Evolutionary conservation across 78 protist genomes (phyloP).

Genomic region (Dictyostelium purpureum): DNA sequence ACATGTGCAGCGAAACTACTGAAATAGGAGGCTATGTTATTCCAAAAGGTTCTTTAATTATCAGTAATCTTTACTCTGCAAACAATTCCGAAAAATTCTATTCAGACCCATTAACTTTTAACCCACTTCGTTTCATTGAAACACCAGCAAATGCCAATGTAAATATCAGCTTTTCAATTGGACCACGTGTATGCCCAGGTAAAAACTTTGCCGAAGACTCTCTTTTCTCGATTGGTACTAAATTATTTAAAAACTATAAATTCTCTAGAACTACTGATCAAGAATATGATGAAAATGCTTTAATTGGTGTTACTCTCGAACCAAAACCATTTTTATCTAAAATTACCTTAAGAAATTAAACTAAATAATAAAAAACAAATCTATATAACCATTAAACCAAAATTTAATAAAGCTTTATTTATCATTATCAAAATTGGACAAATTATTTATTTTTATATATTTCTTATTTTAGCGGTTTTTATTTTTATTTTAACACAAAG

Average conservation of each 20-base stretch:
- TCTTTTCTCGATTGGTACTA: slow-evolving; percentile 10
- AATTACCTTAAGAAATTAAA: neutral
- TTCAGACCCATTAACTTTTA: slow-evolving; percentile 14
- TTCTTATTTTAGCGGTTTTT: neutral
- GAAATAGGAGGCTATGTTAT: slow-evolving; percentile 30
- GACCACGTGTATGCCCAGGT: slow-evolving; percentile 48
- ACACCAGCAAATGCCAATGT: neutral
- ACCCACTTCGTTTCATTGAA: slow-evolving; percentile 38
- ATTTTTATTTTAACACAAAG: too few relatives aligned
- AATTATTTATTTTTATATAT: neutral
- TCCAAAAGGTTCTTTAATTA: slow-evolving; percentile 33
- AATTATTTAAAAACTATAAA: slow-evolving; percentile 20
- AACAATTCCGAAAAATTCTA: neutral
- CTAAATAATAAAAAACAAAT: neutral
- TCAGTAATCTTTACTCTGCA: slow-evolving; percentile 12
- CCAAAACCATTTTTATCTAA: neutral
- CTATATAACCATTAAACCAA: neutral
- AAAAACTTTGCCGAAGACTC: slow-evolving; percentile 7
- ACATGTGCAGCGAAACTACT: neutral
- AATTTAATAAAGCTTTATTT: neutral
- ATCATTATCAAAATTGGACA: neutral
- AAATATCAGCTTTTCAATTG: neutral
- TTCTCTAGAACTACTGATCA: neutral
- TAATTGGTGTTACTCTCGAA: neutral
- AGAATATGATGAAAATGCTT: neutral